Base-by-base conservation (phyloP, 176 grass and related monocot species). In the Eleusine coracana region DNA sequence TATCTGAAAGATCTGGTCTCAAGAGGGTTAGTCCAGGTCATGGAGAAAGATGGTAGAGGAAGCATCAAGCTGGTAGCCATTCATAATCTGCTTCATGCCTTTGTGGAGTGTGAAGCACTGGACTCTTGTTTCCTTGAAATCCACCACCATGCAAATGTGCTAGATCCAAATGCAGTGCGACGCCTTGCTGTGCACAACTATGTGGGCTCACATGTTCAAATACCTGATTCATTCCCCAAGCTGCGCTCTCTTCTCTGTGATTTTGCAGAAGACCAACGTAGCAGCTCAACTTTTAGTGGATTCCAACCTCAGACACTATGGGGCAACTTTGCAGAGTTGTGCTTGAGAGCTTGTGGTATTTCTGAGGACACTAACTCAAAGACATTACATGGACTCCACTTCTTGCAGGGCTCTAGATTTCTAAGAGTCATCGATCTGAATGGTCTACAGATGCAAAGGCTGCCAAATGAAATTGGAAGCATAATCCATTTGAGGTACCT, bases 401-500 rank as follows among this genome's bases (percentile, higher is more conserved):
- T 89, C 52, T 55, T 89, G 25, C 71, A 76, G 23, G 83, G 87
- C 17, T 89, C 83, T 36, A 66, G 78, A 20, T 81, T 85, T 63
- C 82, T 89, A 15, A 50, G 87, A 21, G 81, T 88, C 29, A 67
- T 89, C 5, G 87, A 89, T 66, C 54, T 84, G 55, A 54, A 84
- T 17, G 77, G 87, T 55, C 71, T 85, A 62, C 81, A 81, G 83
- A 85, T 76, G n/a, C 81, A 36, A 62, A 80, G 23, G 34, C 64
- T 85, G 6, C 87, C 87, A 29, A 10, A 69, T 46, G 87, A 85
- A 83, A 85, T 85, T 44, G 83, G 82, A 58, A 81, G 18, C 71
- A 89, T 89, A 71, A 89, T 89, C 29, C 87, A 89, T 20, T 46
- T 89, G 56, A 85, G 83, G 77, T 89, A 89, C 64, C 83, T 89